Percentiles rank a stretch among this genome's conserved stretches.
Evolutionary conservation across 2,329 filamentous ascomycete genomes (phyloP).

Genomic region (Ophiocordyceps sinensis): DNA sequence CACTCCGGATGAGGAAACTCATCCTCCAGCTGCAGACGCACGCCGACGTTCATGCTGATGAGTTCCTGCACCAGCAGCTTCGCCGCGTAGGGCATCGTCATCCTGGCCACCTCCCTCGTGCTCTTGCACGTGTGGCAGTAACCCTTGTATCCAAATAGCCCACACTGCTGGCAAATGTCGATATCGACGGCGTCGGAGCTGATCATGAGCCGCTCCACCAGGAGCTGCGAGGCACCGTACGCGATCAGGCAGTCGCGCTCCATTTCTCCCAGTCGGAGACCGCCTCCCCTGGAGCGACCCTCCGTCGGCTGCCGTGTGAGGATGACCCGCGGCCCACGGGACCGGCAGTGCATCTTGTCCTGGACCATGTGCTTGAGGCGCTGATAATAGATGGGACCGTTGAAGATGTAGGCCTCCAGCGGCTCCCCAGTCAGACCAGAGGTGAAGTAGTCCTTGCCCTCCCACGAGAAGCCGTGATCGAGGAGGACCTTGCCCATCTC

Average conservation of each 20-base stretch:
- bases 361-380: conserved; percentile 99
- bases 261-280: conserved; percentile 92
- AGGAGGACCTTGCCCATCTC: conserved; percentile 81
- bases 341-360: conserved; percentile 97
- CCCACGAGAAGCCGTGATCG: conserved; percentile 84
- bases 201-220: conserved; percentile 89
- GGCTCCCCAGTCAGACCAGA: conserved; percentile 90
- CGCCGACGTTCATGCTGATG: conserved; percentile 97
- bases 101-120: conserved; percentile 70
- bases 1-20: conserved; percentile 63
- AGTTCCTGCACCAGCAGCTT: conserved; percentile 93
- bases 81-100: conserved; percentile 95
- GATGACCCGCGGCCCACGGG: conserved; percentile 78
- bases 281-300: conserved; percentile 83
- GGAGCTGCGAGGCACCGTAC: conserved; percentile 83
- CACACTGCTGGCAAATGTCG: conserved; percentile 87
- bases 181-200: conserved; percentile 82
- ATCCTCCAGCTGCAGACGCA: conserved; percentile 77
- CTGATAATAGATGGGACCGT: conserved; percentile 98
- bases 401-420: conserved; percentile 92
- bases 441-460: conserved; percentile 93
- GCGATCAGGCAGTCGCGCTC: conserved; percentile 96
- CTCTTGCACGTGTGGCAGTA: conserved; percentile 91
- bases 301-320: conserved; percentile 93
- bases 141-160: conserved; percentile 87